phyloP scores from a whole-genome alignment of 306 rosid species.

The Quercus parvula region DNA sequence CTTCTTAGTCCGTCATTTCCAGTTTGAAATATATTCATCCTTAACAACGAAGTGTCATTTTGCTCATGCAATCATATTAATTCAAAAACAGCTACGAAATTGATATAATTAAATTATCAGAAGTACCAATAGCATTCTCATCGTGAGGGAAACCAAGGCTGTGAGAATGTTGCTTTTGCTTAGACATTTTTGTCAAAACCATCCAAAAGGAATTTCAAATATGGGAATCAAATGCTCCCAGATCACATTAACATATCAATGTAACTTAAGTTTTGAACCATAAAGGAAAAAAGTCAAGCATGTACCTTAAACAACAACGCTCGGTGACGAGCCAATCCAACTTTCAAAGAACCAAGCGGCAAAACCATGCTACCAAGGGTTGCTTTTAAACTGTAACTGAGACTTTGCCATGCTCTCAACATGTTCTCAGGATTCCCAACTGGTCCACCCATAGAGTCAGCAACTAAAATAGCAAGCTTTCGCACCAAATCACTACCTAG shows the following conservation, averaged over 20 bases:
- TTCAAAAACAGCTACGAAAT: neutral
- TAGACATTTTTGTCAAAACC: slow-evolving; percentile 8
- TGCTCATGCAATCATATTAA: neutral
- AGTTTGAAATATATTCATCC: neutral
- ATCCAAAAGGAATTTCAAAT: slow-evolving; percentile 4
- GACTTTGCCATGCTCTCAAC: slow-evolving; percentile 78
- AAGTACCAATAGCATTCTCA: neutral
- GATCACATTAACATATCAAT: neutral
- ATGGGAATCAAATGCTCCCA: neutral
- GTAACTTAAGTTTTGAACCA: slow-evolving; percentile 1
- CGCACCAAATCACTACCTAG: slow-evolving; percentile 54
- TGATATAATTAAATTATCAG: neutral
- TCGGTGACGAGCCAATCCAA: slow-evolving; percentile 98
- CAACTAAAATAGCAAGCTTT: slow-evolving; percentile 80
- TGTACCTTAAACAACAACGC: slow-evolving; percentile 93
- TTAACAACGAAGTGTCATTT: neutral
- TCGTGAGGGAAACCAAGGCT: neutral
- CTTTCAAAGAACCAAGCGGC: slow-evolving; percentile 88
- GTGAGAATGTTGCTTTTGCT: neutral
- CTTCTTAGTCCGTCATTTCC: neutral
- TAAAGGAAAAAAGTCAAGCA: slow-evolving; percentile 5
- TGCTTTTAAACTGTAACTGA: slow-evolving; percentile 68
- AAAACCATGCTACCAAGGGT: slow-evolving; percentile 89
- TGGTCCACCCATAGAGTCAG: slow-evolving; percentile 94
- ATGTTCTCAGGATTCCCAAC: slow-evolving; percentile 74